phyloP scores from a whole-genome alignment of 352 stramenopile genomes.

The Aphanomyces invadans region DNA sequence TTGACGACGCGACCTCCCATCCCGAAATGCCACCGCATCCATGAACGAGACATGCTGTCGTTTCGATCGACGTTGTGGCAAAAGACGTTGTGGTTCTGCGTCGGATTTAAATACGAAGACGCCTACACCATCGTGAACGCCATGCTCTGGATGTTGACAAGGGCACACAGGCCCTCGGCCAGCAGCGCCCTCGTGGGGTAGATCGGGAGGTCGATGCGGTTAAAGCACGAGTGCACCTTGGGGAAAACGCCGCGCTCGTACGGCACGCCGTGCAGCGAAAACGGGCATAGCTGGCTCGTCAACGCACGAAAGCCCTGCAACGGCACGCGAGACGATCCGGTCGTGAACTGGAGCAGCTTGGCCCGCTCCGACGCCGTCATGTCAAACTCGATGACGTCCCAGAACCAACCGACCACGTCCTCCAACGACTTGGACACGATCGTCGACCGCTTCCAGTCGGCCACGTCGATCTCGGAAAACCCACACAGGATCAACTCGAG shows the following conservation, averaged over 20 bases:
- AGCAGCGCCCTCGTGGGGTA: conserved; percentile 85
- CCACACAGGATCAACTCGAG: conserved; percentile 95
- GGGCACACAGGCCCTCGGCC: conserved; percentile 89
- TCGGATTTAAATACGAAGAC: too few relatives aligned
- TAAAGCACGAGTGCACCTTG: conserved; percentile 79
- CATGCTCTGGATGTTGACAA: conserved; percentile 94
- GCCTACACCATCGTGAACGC: conserved; percentile 88
- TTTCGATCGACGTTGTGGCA: too few relatives aligned
- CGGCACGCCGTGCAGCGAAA: conserved; percentile 59
- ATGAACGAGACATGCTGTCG: too few relatives aligned
- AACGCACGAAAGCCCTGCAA: conserved; percentile 58
- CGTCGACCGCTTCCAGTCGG: conserved; percentile 89
- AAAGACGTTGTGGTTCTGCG: too few relatives aligned
- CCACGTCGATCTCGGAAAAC: conserved; percentile 89
- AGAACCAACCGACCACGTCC: conserved; percentile 91
- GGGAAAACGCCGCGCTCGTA: conserved; percentile 59
- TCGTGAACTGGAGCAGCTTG: conserved; percentile 72
- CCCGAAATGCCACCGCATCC: too few relatives aligned
- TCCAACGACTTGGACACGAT: conserved; percentile 26
- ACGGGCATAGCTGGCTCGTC: conserved; percentile 65
- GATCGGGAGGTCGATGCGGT: conserved; percentile 67
- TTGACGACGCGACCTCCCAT: too few relatives aligned
- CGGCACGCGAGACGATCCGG: conserved; percentile 68
- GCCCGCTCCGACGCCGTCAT: conserved; percentile 74
- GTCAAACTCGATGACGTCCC: conserved; percentile 88